Conservation (phyloP, 306 rosid species). For the Mimosa pudica region DNA sequence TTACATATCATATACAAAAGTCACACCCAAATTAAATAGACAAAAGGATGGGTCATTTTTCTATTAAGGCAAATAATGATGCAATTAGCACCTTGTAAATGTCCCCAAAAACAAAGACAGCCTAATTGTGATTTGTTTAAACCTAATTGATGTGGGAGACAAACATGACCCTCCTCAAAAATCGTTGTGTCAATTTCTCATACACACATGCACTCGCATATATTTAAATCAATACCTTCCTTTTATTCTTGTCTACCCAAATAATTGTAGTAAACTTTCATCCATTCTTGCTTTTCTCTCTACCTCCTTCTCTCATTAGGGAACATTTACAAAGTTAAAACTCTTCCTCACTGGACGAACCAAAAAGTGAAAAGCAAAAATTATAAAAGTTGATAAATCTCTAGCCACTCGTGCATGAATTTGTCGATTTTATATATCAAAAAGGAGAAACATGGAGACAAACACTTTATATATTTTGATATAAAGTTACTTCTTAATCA, state of each 20-base stretch:
- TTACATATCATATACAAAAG: too few relatives aligned
- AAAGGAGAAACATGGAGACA: background rate
- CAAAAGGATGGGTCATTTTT: background rate
- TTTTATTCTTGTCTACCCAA: slow-evolving; percentile 15
- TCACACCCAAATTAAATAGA: background rate
- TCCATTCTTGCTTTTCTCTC: background rate
- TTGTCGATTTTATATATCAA: background rate
- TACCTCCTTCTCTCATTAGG: background rate
- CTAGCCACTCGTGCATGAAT: slow-evolving; percentile 28
- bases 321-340: background rate
- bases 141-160: slow-evolving; percentile 5
- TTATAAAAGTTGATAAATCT: background rate
- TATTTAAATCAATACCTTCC: background rate
- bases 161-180: background rate
- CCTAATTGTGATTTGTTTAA: background rate
- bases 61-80: background rate
- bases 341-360: background rate
- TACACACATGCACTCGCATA: background rate
- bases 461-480: background rate
- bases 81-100: background rate
- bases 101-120: slow-evolving; percentile 19
- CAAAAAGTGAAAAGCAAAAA: background rate
- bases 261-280: background rate
- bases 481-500: background rate
- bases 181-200: slow-evolving; percentile 7